Evolutionary conservation across 768 basidiomycete species (phyloP).

Genomic region (Rhodosporidiobolus sp.): DNA sequence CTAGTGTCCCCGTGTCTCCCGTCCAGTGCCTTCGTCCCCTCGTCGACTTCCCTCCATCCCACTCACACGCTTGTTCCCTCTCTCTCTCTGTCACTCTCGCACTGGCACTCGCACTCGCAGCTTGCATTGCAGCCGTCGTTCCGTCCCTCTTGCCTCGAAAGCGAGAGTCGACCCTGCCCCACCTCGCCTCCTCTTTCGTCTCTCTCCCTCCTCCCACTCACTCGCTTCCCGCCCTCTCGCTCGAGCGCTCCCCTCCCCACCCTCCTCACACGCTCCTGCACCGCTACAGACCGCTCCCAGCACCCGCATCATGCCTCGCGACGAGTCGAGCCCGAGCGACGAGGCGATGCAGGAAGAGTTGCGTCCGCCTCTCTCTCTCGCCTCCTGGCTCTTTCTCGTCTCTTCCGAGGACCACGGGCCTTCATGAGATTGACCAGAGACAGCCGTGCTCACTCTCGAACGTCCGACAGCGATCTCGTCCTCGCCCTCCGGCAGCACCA

Average conservation of each 20-base stretch:
- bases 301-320: background rate
- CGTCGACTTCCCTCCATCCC: background rate
- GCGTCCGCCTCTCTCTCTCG: background rate
- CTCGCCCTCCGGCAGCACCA: background rate
- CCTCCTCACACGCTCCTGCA: too few species aligned
- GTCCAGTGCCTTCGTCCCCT: background rate
- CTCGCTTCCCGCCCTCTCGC: background rate
- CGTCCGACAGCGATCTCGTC: background rate
- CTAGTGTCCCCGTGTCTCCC: too few species aligned
- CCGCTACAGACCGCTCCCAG: too few species aligned
- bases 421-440: background rate
- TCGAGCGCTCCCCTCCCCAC: background rate
- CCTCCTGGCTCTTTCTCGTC: background rate
- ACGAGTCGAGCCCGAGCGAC: background rate
- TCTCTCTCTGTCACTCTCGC: too few species aligned
- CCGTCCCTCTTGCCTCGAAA: too few species aligned
- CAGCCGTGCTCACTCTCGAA: background rate
- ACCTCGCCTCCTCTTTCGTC: too few species aligned
- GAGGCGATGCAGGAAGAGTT: background rate
- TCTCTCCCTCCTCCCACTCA: background rate
- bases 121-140: too few species aligned
- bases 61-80: too few species aligned
- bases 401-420: background rate
- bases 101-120: too few species aligned
- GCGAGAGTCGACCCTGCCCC: too few species aligned